These are phyloP conservation scores for Pythium periplocum DNA, from an alignment of 352 stramenopile species.

Conservation along the genomic window DNA sequence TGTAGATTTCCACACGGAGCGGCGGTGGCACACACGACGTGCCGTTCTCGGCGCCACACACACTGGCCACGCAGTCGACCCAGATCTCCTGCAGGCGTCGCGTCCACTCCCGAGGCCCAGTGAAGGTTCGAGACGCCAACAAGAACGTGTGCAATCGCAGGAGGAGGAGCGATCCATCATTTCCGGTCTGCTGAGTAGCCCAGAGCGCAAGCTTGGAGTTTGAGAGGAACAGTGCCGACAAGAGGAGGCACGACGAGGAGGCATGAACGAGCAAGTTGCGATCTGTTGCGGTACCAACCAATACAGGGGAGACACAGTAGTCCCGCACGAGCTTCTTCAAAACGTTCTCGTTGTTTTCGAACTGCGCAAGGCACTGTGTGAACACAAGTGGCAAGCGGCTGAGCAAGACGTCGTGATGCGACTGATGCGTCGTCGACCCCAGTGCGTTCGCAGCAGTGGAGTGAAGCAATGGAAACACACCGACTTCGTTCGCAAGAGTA, in stretches of 20 bases:
- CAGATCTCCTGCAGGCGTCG: slow-evolving; percentile 70
- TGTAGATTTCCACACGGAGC: slow-evolving; percentile 71
- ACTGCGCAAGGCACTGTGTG: slow-evolving; percentile 75
- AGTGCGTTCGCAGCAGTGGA: slow-evolving; percentile 44
- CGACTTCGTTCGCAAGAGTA: slow-evolving; percentile 62
- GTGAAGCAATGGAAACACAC: slow-evolving; percentile 73
- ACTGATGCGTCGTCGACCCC: slow-evolving; percentile 6
- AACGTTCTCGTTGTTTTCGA: slow-evolving; percentile 57
- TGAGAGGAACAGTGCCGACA: slow-evolving; percentile 74
- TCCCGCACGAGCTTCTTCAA: slow-evolving; percentile 64
- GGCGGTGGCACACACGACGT: slow-evolving; percentile 53
- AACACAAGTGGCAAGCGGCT: slow-evolving; percentile 77
- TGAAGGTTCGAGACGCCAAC: slow-evolving; percentile 40
- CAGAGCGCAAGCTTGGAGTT: slow-evolving; percentile 80
- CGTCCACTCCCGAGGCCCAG: slow-evolving; percentile 33
- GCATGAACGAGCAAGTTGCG: slow-evolving; percentile 43
- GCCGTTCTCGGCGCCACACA: slow-evolving; percentile 73
- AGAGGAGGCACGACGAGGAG: slow-evolving; percentile 56
- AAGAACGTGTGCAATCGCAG: slow-evolving; percentile 53
- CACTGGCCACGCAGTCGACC: slow-evolving; percentile 75
- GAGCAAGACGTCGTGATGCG: slow-evolving; percentile 42
- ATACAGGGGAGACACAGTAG: slow-evolving; percentile 63
- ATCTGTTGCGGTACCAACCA: slow-evolving; percentile 35
- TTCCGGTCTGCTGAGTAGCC: slow-evolving; percentile 58
- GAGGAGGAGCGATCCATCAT: slow-evolving; percentile 57